phyloP scores from a whole-genome alignment of 1,284 basidiomycete genomes.

The Cutaneotrichosporon mucoides region DNA sequence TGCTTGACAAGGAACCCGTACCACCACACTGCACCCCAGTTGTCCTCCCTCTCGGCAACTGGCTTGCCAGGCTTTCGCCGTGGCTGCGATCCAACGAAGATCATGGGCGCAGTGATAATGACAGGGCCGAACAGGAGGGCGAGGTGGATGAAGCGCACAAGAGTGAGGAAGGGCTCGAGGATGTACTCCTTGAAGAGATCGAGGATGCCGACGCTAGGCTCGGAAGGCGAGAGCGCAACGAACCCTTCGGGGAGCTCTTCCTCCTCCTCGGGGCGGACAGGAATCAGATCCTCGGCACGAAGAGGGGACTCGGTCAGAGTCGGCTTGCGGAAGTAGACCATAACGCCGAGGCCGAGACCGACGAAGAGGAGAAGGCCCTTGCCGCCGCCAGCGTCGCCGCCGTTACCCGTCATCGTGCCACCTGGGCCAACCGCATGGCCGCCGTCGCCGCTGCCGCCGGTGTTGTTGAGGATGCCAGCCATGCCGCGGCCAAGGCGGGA shows the following conservation, averaged over 20 bases:
- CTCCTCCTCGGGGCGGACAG: constrained; percentile 13
- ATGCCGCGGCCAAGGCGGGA: neutral
- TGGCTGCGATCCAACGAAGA: constrained; percentile 65
- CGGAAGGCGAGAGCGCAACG: constrained; percentile 21
- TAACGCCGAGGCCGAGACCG: constrained; percentile 24
- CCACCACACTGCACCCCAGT: constrained; percentile 92
- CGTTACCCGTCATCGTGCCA: constrained; percentile 1
- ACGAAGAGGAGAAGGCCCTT: constrained; percentile 27
- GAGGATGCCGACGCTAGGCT: constrained; percentile 16
- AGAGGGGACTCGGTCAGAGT: constrained; percentile 22
- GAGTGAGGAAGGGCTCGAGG: constrained; percentile 82
- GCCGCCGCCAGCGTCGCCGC: constrained; percentile 17
- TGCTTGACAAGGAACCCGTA: constrained; percentile 79
- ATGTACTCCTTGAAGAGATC: constrained; percentile 51
- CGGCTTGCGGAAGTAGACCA: constrained; percentile 28
- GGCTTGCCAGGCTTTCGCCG: constrained; percentile 42
- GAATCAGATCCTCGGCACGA: constrained; percentile 15
- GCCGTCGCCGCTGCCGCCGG: constrained; percentile 12
- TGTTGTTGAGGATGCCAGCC: neutral
- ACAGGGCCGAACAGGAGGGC: constrained; percentile 83
- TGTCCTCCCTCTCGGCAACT: constrained; percentile 57
- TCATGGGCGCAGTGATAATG: constrained; percentile 75
- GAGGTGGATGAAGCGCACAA: constrained; percentile 77
- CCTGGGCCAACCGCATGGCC: neutral
- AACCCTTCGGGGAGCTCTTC: neutral